Evolutionary conservation across 768 basidiomycete genomes (phyloP), one percentile per base, ranked within the genome.

Genomic region (Lactarius trivialis): DNA sequence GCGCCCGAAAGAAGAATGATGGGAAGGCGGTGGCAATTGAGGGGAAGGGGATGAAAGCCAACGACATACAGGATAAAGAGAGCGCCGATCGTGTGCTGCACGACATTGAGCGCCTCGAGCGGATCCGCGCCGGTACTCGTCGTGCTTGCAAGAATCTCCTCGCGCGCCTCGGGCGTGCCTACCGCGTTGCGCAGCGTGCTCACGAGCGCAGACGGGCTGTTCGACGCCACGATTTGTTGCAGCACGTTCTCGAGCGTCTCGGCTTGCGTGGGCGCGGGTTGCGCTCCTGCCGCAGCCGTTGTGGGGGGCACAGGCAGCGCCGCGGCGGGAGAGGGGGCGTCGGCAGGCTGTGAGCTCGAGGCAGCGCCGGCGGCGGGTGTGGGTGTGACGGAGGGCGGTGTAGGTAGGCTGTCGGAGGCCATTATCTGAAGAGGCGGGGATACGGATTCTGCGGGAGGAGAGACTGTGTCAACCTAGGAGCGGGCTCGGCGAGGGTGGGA

Each of bases 51-150:
- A 21, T 1, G n/a, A 51, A 12, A 19, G 3, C 15, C 5, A 24
- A 63, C 63, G 37, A 30, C 30, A 6, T 24, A 65, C 63, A 65
- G 33, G 39, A 65, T 55, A 32, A 52, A 65, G 33, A 65, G 60
- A 12, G 45, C 28, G 11, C 63, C 60, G 45, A 61, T 26, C 11
- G 63, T 65, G 33, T 65, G 63, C 14, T 39, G 55, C 41, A 50
- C 45, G 9, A 28, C 21, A 12, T 65, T 55, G 41, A 65, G 63
- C 55, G 55, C 34, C 12, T 62, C 60, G 56, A 65, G 63, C 15
- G 63, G 63, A 45, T 65, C 63, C 33, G n/a, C 39, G 6, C 60
- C 63, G 11, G 50, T 14, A 21, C 43, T 21, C 33, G 60, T 61
- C 51, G 28, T 6, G 33, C 56, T 24, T 50, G 33, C 26, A 7